Evolutionary conservation across 176 grass and related monocot species (phyloP), one percentile per base, ranked within the genome.

Genomic region (Aegilops sharonensis): DNA sequence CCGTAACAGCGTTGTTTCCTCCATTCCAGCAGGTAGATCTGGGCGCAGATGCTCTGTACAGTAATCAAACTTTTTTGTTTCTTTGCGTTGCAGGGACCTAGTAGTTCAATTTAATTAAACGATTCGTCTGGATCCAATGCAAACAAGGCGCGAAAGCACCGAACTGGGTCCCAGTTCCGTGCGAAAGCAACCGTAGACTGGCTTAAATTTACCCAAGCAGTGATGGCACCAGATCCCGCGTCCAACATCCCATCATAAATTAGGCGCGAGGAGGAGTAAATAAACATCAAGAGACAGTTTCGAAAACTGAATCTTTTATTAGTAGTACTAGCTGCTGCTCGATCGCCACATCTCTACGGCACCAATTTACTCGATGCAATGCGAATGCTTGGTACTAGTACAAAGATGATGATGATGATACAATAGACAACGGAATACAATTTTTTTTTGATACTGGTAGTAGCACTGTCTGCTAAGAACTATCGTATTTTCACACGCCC

Each of bases 401-500:
- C 54, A 57, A 57, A 20, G 6, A 57, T 57, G 56, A 56, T 54
- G 56, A 56, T 54, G 50, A 57, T 59, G 56, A 59, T 59, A 59
- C 56, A 59, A 59, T 59, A 21, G 56, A 59, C 56, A 59, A 21
- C 56, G 0, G 50, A 54, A 20, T 47, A 52, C 27, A 61, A 71
- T 42, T 77, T 77, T 75, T 25, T 25, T 3, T 62, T 75, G 43
- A 11, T 31, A 10, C 59, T 34, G 2, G 10, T 42, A 29, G 36
- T 40, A 36, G 39, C 11, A 45, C 42, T 72, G 13, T 81, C 35
- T 9, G 70, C 23, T 31, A 80, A 68, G 52, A 57, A 65, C 64
- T 74, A 32, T 40, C 42, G 45, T 66, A 47, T 71, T 86, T 72
- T 42, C 52, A 90, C 73, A 82, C 62, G 89, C 30, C 59, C 23